Conservation (phyloP, 441 rosid species). For the Oxalis stricta region DNA sequence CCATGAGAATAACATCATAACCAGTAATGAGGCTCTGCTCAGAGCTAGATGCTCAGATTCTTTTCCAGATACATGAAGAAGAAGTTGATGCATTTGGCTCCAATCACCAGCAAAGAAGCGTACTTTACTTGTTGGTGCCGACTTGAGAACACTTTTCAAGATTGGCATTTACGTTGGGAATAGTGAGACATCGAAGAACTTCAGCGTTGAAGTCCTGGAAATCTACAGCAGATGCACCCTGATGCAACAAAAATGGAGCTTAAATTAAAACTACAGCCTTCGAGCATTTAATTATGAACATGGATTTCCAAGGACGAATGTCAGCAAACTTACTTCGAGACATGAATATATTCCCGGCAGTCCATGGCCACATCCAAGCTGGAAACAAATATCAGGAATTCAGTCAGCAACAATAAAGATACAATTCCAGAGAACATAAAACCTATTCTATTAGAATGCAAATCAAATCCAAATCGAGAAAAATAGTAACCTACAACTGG, state of each 20-base stretch:
- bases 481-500: too few relatives aligned
- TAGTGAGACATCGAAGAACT: conserved; percentile 69
- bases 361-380: conserved; percentile 94
- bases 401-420: conserved; percentile 5
- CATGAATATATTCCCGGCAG: conserved; percentile 70
- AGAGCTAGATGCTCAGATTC: conserved; percentile 12
- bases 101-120: conserved; percentile 85
- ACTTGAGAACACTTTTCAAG: conserved; percentile 14
- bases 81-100: conserved; percentile 56
- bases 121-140: conserved; percentile 18
- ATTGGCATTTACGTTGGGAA: conserved; percentile 61
- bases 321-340: conserved; percentile 39
- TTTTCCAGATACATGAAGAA: conserved; percentile 34
- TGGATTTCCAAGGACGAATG: not conserved
- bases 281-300: conserved; percentile 1
- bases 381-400: conserved; percentile 17
- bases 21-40: conserved; percentile 20
- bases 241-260: conserved; percentile 10
- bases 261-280: conserved; percentile 1
- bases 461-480: too few relatives aligned
- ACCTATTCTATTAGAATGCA: too few relatives aligned
- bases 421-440: too few relatives aligned
- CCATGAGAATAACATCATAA: conserved; percentile 78
- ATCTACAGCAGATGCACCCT: conserved; percentile 62
- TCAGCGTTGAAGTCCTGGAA: conserved; percentile 90